These are phyloP conservation scores for Ophiostoma ips DNA, from an alignment of 2,329 filamentous ascomycete genomes.

Conservation along the genomic window DNA sequence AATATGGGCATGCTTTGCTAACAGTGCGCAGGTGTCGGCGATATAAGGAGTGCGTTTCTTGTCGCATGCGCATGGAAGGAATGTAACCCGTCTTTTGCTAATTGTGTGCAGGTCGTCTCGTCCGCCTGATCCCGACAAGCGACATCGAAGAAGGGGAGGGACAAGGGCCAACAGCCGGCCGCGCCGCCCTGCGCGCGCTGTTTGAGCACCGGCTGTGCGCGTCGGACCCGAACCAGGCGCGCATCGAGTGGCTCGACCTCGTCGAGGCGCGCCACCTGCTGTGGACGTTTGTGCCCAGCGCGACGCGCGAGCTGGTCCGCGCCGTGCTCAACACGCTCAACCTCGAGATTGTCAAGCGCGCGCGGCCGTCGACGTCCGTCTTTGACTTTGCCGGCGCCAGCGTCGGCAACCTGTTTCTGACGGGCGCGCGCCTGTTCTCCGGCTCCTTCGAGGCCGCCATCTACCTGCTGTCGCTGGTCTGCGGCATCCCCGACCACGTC, in stretches of 20 bases:
- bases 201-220: constrained; percentile 77
- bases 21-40: constrained; percentile 38
- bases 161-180: constrained; percentile 37
- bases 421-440: constrained; percentile 77
- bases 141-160: neutral
- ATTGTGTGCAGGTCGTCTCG: constrained; percentile 71
- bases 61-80: no score
- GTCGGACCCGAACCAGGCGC: constrained; percentile 40
- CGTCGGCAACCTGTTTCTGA: constrained; percentile 68
- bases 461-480: constrained; percentile 76
- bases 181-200: constrained; percentile 61
- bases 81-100: neutral
- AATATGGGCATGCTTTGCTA: neutral
- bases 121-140: constrained; percentile 67
- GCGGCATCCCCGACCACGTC: constrained; percentile 63
- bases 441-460: constrained; percentile 88
- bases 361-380: constrained; percentile 49
- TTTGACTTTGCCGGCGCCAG: constrained; percentile 69
- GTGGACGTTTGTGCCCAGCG: constrained; percentile 57
- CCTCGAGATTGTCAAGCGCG: constrained; percentile 64
- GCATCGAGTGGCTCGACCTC: constrained; percentile 74
- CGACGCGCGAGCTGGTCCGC: constrained; percentile 64
- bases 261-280: constrained; percentile 68
- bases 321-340: constrained; percentile 65
- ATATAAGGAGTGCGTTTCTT: constrained; percentile 48